Evolutionary conservation across 768 basidiomycete species (phyloP).

Genomic region (Mrakia gelida): DNA sequence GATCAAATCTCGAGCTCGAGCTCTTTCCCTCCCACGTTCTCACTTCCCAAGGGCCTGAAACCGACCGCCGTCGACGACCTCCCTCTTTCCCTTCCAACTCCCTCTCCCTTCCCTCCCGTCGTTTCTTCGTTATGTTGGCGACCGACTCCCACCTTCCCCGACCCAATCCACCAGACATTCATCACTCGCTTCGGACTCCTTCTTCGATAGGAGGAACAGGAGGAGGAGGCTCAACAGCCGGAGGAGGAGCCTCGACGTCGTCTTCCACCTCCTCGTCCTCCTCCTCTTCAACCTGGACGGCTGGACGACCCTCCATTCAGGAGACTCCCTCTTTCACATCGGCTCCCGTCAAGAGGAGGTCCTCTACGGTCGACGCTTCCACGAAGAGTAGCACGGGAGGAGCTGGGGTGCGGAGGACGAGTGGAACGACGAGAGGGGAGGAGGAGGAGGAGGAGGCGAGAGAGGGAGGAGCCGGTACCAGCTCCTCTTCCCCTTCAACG

Average conservation of each 20-base stretch:
- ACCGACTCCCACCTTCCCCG: constrained; percentile 7
- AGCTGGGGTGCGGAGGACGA: neutral
- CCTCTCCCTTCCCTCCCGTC: neutral
- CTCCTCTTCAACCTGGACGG: neutral
- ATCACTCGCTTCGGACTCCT: neutral
- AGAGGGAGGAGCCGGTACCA: neutral
- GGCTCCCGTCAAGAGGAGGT: neutral
- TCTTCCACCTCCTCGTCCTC: neutral
- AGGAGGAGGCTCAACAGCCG: neutral
- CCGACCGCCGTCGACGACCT: too few relatives aligned
- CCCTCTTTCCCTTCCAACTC: neutral
- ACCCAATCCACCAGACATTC: neutral
- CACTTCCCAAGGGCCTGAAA: too few relatives aligned
- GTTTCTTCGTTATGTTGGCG: constrained; percentile 4
- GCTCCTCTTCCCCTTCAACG: neutral
- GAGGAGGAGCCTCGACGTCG: too few relatives aligned
- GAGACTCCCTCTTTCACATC: neutral
- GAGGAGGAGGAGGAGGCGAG: neutral
- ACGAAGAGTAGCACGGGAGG: neutral
- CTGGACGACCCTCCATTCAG: neutral
- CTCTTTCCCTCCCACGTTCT: neutral
- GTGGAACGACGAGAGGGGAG: neutral
- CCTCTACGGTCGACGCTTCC: neutral
- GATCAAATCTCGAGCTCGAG: neutral
- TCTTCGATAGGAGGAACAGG: neutral